These are phyloP conservation scores for Triangularia setosa DNA, from an alignment of 2,329 filamentous ascomycete genomes.

Conservation along the genomic window DNA sequence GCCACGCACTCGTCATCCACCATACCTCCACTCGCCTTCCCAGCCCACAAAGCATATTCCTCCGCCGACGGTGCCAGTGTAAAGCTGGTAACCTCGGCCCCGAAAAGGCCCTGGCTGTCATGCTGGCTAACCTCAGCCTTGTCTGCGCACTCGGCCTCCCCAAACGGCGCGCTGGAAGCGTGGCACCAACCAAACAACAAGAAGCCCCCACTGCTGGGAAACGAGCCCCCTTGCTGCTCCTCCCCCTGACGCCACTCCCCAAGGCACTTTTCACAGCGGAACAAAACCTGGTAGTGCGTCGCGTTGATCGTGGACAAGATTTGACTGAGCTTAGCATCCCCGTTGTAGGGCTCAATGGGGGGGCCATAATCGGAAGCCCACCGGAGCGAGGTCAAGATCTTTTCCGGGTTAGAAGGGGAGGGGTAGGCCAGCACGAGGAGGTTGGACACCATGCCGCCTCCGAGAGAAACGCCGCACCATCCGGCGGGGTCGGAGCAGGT, in stretches of 20 bases:
- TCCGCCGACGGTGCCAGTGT: slow-evolving; percentile 20
- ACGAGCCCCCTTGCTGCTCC: slow-evolving; percentile 32
- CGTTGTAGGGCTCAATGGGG: slow-evolving; percentile 49
- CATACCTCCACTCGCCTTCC: neutral
- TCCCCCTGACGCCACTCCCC: slow-evolving; percentile 41
- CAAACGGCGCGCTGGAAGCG: slow-evolving; percentile 32
- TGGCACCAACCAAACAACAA: slow-evolving; percentile 47
- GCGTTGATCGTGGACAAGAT: slow-evolving; percentile 52
- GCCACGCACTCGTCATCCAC: neutral
- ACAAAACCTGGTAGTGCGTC: slow-evolving; percentile 53
- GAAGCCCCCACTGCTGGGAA: slow-evolving; percentile 26
- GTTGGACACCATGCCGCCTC: slow-evolving; percentile 46
- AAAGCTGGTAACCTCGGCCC: slow-evolving; percentile 9
- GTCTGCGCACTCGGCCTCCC: slow-evolving; percentile 28
- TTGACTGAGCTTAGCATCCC: slow-evolving; percentile 52
- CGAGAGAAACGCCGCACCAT: slow-evolving; percentile 49
- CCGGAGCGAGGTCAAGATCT: slow-evolving; percentile 48
- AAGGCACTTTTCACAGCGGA: slow-evolving; percentile 51
- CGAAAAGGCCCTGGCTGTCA: slow-evolving; percentile 26
- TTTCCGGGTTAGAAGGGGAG: slow-evolving; percentile 34
- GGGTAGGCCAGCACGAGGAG: slow-evolving; percentile 50
- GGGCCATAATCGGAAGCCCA: slow-evolving; percentile 49
- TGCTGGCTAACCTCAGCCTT: slow-evolving; percentile 26
- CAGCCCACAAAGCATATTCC: slow-evolving; percentile 12
- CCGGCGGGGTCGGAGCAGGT: slow-evolving; percentile 38